A percentile compares a stretch with the other conserved stretches of the same genome.
These are phyloP conservation scores for Pulicaria dysenterica DNA, from an alignment of 129 eudicot genomes.

Conservation along the genomic window DNA sequence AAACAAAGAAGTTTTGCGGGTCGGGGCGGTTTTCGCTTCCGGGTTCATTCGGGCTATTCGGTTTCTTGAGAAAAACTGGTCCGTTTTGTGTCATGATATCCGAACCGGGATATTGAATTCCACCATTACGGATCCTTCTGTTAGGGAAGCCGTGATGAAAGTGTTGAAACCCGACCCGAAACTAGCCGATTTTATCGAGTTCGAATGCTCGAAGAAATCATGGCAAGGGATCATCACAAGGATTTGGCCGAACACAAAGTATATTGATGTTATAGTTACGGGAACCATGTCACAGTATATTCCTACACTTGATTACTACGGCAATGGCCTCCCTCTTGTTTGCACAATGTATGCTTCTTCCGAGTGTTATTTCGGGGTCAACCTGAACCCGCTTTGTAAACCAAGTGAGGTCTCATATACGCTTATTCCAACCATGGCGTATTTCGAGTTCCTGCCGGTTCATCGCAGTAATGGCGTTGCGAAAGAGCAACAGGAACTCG, in stretches of 20 bases:
- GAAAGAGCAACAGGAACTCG: conserved; percentile 57
- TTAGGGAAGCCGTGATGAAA: conserved; percentile 53
- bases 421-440: conserved; percentile 73
- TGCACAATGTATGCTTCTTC: conserved; percentile 82
- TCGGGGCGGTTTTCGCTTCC: conserved; percentile 79
- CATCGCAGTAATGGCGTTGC: conserved; percentile 47
- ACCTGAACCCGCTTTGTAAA: conserved; percentile 67
- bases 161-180: conserved; percentile 56
- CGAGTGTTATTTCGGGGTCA: conserved; percentile 73
- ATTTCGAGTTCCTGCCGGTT: conserved; percentile 72
- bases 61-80: conserved; percentile 66
- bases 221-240: conserved; percentile 79
- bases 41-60: conserved; percentile 77
- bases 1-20: conserved; percentile 58
- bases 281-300: conserved; percentile 87
- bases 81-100: conserved; percentile 52
- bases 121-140: conserved; percentile 46
- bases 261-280: conserved; percentile 70
- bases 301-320: conserved; percentile 70
- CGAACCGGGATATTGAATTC: conserved; percentile 54
- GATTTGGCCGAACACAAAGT: conserved; percentile 80
- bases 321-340: conserved; percentile 75
- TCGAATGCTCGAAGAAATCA: conserved; percentile 54
- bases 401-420: conserved; percentile 80
- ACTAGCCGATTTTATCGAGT: conserved; percentile 58